Base-by-base conservation (phyloP, 768 basidiomycete genomes). In the Phylloporus sp. region DNA sequence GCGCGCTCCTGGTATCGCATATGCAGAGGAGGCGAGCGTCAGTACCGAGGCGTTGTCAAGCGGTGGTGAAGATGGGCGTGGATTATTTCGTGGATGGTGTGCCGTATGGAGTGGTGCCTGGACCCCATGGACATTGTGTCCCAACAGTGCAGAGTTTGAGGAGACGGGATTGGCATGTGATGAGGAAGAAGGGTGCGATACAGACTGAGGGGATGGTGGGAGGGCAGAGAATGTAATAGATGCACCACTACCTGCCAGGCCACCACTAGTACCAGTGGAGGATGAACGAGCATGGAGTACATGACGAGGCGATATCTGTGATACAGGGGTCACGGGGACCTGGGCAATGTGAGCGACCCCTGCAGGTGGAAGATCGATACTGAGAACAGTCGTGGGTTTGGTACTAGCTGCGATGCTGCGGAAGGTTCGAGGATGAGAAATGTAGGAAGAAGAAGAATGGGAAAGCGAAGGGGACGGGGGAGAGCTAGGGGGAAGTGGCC, bases 1-100 rank as follows among this genome's bases (percentile, higher is more conserved):
- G 41, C 83, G 80, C 24, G 73, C 74, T 18, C 78, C 80, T 15
- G 86, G 82, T 47, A 86, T 72, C 1, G 84, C 95, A 68, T 90
- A 97, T 4, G 91, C 93, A 4, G 92, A 95, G 23, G 91, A 94
- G 12, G 95, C 95, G 11, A 99, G 81, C 0, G 95, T 99, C 41
- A 97, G 76, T 49, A 95, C 74, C 2, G 91, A 94, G 2, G 95
- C 95, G 63, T 98, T 94, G 63, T 95, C 93, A 40, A 83, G 75
- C 1, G 95, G 95, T 20, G 91, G 88, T 6, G 91, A 91, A 15
- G 88, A 87, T 22, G 97, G 95, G 22, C 90, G 84, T 1, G 95
- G 95, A 64, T 99, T 99, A 69, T 97, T 91, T 41, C 93, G 82
- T 10, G 95, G 95, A 71, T 97, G 93, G 48, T 91, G 92, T n/a